Percentiles rank a stretch among this genome's conserved stretches.
These are phyloP conservation scores for Fragilaria radians DNA, from an alignment of 108 stramenopile species.

Conservation along the genomic window DNA sequence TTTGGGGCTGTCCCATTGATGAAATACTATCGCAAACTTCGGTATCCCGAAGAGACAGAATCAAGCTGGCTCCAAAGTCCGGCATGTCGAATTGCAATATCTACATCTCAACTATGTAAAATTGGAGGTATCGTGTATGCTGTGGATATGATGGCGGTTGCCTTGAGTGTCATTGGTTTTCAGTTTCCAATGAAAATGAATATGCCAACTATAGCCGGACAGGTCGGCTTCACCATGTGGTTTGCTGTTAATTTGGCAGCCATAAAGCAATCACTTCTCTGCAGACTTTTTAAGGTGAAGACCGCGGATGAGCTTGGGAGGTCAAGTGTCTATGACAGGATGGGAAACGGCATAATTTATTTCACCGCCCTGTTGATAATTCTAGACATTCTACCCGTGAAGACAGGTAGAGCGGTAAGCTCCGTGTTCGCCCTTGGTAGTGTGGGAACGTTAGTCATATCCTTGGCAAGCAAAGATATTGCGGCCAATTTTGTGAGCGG, in stretches of 20 bases:
- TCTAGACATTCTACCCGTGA: conserved; percentile 38
- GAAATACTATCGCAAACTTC: not conserved
- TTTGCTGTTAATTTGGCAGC: not conserved
- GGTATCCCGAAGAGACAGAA: not conserved
- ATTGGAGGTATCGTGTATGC: not conserved
- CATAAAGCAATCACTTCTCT: not conserved
- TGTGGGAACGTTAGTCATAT: conserved; percentile 44
- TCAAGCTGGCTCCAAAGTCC: not conserved
- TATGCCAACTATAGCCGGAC: not conserved
- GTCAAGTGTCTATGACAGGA: conserved; percentile 4
- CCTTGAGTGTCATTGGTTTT: not conserved
- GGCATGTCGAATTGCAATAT: not conserved
- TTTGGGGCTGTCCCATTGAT: not conserved
- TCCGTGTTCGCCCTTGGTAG: conserved; percentile 52
- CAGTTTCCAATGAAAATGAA: not conserved
- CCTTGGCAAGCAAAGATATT: conserved; percentile 27
- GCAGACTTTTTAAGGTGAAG: not conserved
- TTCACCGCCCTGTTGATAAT: conserved; percentile 4
- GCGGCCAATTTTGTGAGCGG: conserved; percentile 40
- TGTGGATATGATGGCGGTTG: not conserved
- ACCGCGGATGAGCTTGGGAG: not conserved
- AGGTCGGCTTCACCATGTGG: not conserved
- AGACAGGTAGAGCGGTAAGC: conserved; percentile 30
- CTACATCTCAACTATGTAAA: conserved; percentile 1
- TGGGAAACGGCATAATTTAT: conserved; percentile 2